A percentile compares a stretch with the other conserved stretches of the same genome.
These are phyloP conservation scores for Acer saccharum DNA, from an alignment of 345 rosid genomes.

Conservation along the genomic window DNA sequence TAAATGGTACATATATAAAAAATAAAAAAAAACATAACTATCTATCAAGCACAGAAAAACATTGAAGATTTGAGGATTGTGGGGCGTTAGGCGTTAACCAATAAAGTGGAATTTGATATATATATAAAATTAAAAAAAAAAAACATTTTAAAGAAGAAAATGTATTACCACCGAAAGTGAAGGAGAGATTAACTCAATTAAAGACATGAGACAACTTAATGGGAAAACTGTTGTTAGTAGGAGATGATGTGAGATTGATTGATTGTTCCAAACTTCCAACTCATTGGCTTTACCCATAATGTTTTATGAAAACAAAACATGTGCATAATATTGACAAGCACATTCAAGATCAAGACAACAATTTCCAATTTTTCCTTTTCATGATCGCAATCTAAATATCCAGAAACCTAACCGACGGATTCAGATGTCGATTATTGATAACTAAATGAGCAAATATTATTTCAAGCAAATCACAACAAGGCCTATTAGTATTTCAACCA, in stretches of 20 bases:
- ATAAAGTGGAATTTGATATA: neutral
- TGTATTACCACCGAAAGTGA: slow-evolving; percentile 8
- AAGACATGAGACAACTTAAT: slow-evolving; percentile 18
- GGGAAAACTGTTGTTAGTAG: slow-evolving; percentile 15
- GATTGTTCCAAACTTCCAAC: neutral
- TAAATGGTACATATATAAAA: no score
- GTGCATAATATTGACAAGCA: slow-evolving; percentile 1
- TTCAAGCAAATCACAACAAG: neutral
- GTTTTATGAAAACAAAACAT: neutral
- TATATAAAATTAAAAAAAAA: no score
- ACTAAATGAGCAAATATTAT: neutral
- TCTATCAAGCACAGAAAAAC: neutral
- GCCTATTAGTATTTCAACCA: neutral
- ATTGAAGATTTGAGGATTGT: slow-evolving; percentile 11
- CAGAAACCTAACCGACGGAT: neutral
- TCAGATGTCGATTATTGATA: no score
- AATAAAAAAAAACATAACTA: no score
- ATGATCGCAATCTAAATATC: neutral
- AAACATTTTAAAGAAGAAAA: neutral
- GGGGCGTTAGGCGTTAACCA: neutral
- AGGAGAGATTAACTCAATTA: neutral
- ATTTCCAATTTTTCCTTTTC: neutral
- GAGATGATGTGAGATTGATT: slow-evolving; percentile 22
- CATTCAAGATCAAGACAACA: neutral
- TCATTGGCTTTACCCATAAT: slow-evolving; percentile 1